Conservation (phyloP, 441 rosid genomes). For the Omphalea diandra region DNA sequence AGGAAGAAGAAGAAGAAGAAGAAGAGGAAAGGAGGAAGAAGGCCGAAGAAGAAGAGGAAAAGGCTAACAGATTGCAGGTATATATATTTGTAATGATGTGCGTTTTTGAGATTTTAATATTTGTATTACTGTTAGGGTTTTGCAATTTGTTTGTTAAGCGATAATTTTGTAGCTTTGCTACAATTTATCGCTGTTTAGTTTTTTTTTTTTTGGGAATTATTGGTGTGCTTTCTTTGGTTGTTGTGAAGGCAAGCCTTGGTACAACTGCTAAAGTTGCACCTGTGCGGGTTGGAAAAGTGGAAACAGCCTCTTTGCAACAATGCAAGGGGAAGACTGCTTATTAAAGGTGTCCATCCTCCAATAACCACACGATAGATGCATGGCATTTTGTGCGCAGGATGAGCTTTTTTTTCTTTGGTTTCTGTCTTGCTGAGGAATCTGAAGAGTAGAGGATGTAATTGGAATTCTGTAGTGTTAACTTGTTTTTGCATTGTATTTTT, state of each 20-base stretch:
- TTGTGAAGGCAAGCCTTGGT: too few relatives aligned
- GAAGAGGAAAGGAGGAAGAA: conserved; percentile 45
- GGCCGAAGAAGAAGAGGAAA: conserved; percentile 37
- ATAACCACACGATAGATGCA: too few relatives aligned
- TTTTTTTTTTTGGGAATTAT: too few relatives aligned
- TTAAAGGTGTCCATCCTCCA: too few relatives aligned
- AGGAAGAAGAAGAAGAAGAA: conserved; percentile 42
- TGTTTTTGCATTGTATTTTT: not conserved
- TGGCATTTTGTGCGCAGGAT: too few relatives aligned
- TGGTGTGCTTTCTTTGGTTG: too few relatives aligned
- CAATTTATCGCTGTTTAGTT: too few relatives aligned
- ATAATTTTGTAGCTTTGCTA: not conserved
- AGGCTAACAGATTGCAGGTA: conserved; percentile 44
- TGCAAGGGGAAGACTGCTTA: too few relatives aligned
- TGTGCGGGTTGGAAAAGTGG: too few relatives aligned
- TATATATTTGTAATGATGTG: not conserved
- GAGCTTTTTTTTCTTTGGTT: not conserved
- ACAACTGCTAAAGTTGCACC: too few relatives aligned
- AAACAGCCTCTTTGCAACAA: too few relatives aligned
- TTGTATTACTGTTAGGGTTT: not conserved
- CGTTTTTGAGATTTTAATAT: not conserved
- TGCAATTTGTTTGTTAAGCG: not conserved
- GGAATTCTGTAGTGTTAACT: not conserved
- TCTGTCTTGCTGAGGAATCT: not conserved
- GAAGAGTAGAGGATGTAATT: not conserved